Conservation (phyloP, 805 yeast genomes). For the Yarrowia yakushimensis region DNA sequence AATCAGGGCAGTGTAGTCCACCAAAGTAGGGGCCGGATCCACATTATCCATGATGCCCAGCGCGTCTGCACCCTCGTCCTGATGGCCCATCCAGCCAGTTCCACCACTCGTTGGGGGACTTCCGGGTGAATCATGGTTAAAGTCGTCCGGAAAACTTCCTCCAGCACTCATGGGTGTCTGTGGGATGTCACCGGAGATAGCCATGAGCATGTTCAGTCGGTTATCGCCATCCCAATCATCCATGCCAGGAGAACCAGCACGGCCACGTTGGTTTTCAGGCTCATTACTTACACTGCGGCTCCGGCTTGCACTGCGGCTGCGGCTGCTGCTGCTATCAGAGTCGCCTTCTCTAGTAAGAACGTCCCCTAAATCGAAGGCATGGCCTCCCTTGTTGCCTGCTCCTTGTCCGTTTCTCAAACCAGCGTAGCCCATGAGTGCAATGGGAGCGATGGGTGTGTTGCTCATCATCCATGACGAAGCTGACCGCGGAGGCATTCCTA, state of each 20-base stretch:
- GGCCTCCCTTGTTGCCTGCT: neutral
- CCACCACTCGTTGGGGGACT: conserved; percentile 8
- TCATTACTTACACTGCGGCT: neutral
- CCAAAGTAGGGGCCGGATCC: conserved; percentile 1
- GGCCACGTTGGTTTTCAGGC: neutral
- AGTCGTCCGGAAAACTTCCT: neutral
- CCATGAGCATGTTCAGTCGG: conserved; percentile 13
- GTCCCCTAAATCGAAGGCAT: neutral
- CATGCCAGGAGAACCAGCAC: neutral
- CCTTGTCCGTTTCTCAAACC: neutral
- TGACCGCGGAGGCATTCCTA: neutral
- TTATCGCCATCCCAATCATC: conserved; percentile 22
- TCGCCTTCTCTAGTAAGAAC: neutral
- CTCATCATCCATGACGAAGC: conserved; percentile 22
- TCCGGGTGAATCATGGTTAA: neutral
- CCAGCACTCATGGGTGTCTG: neutral
- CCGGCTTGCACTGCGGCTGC: conserved; percentile 5
- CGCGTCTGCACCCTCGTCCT: neutral
- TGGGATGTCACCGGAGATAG: neutral
- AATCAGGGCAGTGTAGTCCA: conserved; percentile 10
- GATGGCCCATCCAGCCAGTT: conserved; percentile 2
- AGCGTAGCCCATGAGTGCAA: neutral
- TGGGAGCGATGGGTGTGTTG: neutral
- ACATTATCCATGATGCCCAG: neutral
- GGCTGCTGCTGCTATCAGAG: conserved; percentile 3